Conservation (phyloP, 352 stramenopile species). For the Phytopythium sindhum region DNA sequence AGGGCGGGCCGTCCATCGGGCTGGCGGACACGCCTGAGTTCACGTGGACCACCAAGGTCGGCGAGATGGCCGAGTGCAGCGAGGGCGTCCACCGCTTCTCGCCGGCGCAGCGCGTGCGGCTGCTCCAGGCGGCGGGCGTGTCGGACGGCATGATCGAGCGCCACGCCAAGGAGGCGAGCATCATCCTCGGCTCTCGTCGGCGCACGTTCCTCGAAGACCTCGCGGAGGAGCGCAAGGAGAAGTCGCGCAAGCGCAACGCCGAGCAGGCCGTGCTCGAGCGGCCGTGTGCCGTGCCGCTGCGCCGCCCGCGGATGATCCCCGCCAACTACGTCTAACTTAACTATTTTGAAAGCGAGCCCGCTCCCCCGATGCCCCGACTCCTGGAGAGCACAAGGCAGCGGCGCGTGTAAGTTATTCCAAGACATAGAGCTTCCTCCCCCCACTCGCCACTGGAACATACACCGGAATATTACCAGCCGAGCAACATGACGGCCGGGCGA, state of each 20-base stretch:
- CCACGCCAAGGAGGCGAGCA: constrained; percentile 56
- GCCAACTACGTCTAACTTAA: constrained; percentile 36
- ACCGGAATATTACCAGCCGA: background rate
- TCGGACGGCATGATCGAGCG: constrained; percentile 63
- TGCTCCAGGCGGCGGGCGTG: constrained; percentile 45
- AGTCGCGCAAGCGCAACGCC: constrained; percentile 29
- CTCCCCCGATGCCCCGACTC: background rate
- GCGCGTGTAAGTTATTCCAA: constrained; percentile 7
- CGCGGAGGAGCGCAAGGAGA: constrained; percentile 24
- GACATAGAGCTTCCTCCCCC: constrained; percentile 1
- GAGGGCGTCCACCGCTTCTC: constrained; percentile 57
- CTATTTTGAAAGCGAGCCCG: background rate
- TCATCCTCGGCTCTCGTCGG: constrained; percentile 54
- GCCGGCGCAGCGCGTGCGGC: constrained; percentile 39
- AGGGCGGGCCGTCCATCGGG: constrained; percentile 48
- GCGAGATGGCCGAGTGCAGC: constrained; percentile 53
- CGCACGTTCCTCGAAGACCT: constrained; percentile 40
- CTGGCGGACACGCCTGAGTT: constrained; percentile 48
- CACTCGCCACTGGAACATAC: background rate
- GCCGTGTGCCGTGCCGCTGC: constrained; percentile 24
- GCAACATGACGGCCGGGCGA: background rate
- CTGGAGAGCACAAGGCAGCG: background rate
- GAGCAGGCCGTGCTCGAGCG: constrained; percentile 15
- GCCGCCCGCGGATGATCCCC: constrained; percentile 41
- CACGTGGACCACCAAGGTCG: constrained; percentile 62